phyloP scores from a whole-genome alignment of 768 basidiomycete genomes.

The Suillus placidus region DNA sequence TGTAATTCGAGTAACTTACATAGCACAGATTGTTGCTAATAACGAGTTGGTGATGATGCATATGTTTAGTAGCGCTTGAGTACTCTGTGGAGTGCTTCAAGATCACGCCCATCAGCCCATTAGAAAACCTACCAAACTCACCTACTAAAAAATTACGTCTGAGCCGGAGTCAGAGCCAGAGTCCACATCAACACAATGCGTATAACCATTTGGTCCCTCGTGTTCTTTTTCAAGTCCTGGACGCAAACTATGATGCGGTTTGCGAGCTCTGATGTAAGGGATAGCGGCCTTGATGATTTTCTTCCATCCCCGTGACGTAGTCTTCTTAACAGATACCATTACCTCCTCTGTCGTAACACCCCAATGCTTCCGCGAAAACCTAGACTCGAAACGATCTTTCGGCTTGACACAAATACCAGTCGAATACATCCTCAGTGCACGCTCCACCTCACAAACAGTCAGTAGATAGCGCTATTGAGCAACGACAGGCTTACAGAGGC shows the following conservation, averaged over 20 bases:
- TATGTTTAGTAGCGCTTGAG: neutral
- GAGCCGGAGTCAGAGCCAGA: neutral
- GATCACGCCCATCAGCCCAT: neutral
- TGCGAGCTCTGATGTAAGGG: neutral
- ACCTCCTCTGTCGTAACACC: neutral
- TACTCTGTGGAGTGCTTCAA: neutral
- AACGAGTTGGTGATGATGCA: neutral
- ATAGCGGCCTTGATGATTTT: neutral
- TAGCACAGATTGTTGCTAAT: neutral
- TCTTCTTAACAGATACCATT: neutral
- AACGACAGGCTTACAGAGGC: neutral
- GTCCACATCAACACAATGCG: neutral
- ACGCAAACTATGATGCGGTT: neutral
- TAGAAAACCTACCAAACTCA: neutral
- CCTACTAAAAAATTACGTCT: neutral
- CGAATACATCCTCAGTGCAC: neutral
- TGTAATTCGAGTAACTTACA: neutral
- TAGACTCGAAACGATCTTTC: neutral
- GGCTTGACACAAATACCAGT: neutral
- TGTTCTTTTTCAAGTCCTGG: neutral
- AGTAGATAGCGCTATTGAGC: neutral
- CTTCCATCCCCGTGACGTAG: neutral
- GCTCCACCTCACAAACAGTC: neutral
- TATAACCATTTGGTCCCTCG: neutral
- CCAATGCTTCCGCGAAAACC: constrained; percentile 3